A percentile compares a stretch with the other conserved stretches of the same genome.
Evolutionary conservation across 495 filamentous ascomycete species (phyloP).

Genomic region (Penicillium lividum): DNA sequence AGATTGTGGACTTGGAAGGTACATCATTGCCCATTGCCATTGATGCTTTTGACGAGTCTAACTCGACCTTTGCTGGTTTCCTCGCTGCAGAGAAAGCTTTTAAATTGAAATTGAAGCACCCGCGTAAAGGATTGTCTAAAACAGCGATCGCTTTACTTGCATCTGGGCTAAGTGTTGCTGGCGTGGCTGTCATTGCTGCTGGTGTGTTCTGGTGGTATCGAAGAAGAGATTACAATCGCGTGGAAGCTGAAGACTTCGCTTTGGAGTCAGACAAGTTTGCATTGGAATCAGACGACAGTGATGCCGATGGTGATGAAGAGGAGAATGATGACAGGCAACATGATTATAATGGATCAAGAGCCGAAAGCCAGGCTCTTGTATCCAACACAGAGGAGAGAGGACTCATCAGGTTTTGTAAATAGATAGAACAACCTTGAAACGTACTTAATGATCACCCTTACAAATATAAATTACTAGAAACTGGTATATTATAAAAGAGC

Average conservation of each 20-base stretch:
- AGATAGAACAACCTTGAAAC: background rate
- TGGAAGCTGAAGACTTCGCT: constrained; percentile 21
- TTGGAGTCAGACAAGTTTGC: constrained; percentile 9
- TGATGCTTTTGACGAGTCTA: constrained; percentile 5
- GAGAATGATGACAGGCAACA: background rate
- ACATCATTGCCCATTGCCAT: constrained; percentile 4
- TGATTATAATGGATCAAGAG: background rate
- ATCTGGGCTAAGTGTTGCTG: constrained; percentile 2
- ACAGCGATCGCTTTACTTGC: constrained; percentile 2
- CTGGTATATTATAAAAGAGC: too few species aligned
- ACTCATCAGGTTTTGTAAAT: background rate
- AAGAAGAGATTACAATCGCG: constrained; percentile 8
- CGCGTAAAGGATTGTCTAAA: background rate
- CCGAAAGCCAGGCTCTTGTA: constrained; percentile 1
- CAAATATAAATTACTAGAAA: too few species aligned
- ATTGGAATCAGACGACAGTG: constrained; percentile 3
- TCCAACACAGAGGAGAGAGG: background rate
- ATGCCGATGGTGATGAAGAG: constrained; percentile 4
- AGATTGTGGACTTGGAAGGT: constrained; percentile 20
- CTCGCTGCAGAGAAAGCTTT: background rate
- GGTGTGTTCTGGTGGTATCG: constrained; percentile 10
- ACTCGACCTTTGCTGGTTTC: background rate
- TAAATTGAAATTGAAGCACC: background rate
- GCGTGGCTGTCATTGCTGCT: background rate
- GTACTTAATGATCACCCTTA: background rate